Percentiles rank a stretch among this genome's conserved stretches.
Conservation (phyloP, 2,329 filamentous ascomycete genomes). For the Talaromyces sp. region DNA sequence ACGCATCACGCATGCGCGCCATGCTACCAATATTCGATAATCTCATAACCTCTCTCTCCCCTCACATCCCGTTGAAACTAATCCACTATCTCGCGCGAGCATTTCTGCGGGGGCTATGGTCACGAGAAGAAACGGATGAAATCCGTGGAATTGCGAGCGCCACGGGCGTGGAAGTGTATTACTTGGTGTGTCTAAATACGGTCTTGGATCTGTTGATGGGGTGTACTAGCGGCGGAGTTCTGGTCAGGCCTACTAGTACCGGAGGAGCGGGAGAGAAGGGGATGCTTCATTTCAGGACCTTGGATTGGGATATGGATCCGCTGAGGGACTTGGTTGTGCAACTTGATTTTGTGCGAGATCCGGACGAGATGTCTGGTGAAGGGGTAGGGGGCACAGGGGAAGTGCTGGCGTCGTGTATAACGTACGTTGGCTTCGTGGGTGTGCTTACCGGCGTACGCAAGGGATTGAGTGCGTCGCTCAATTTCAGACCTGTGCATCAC, state of each 20-base stretch:
- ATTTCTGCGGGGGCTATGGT: conserved; percentile 50
- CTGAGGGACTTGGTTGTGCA: conserved; percentile 51
- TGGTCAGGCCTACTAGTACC: conserved; percentile 17
- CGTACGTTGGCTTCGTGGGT: conserved; percentile 51
- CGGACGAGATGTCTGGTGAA: conserved; percentile 24
- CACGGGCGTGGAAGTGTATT: conserved; percentile 54
- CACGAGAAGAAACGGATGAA: conserved; percentile 57
- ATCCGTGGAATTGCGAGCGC: conserved; percentile 54
- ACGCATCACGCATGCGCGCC: neutral
- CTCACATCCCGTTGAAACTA: conserved; percentile 25
- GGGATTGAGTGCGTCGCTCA: conserved; percentile 49
- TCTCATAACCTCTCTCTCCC: neutral
- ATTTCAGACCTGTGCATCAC: conserved; percentile 50
- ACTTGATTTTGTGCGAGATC: conserved; percentile 46
- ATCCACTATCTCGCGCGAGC: conserved; percentile 43
- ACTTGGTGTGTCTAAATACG: conserved; percentile 61
- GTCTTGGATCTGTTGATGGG: conserved; percentile 62
- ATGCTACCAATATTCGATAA: neutral
- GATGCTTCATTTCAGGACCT: conserved; percentile 41
- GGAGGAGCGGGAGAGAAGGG: neutral
- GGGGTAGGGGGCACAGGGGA: neutral
- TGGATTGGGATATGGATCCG: conserved; percentile 55
- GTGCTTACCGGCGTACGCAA: conserved; percentile 48
- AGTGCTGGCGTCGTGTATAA: conserved; percentile 46
- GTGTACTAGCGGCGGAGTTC: conserved; percentile 57